Conservation (phyloP, 75 land plant species). For the Selaginella moellendorffii region DNA sequence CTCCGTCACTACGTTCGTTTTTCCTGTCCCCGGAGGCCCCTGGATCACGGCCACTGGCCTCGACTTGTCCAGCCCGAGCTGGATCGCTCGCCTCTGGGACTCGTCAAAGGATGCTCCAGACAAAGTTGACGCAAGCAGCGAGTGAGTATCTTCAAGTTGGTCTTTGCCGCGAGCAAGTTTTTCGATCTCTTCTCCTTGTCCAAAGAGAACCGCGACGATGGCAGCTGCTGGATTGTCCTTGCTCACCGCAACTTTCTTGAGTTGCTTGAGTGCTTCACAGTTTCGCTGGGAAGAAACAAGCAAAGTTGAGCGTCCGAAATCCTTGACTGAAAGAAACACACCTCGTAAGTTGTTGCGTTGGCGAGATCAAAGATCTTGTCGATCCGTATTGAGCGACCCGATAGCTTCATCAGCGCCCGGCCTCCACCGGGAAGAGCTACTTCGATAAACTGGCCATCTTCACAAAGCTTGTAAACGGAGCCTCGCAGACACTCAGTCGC, state of each 20-base stretch:
- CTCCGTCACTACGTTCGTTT: slow-evolving; percentile 56
- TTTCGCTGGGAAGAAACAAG: slow-evolving; percentile 46
- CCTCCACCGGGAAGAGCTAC: slow-evolving; percentile 75
- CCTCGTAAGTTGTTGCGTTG: slow-evolving; percentile 76
- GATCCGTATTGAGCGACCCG: slow-evolving; percentile 63
- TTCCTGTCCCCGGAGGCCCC: slow-evolving; percentile 95
- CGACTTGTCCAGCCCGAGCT: slow-evolving; percentile 47
- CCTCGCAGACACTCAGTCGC: slow-evolving; percentile 63
- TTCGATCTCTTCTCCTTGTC: slow-evolving; percentile 44
- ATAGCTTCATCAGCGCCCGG: slow-evolving; percentile 64
- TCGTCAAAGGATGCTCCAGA: slow-evolving; percentile 36
- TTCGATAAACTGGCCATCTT: slow-evolving; percentile 57
- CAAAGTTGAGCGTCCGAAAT: too few relatives aligned
- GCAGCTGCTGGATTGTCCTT: slow-evolving; percentile 76
- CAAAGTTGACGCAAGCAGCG: too few relatives aligned
- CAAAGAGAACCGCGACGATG: slow-evolving; percentile 70
- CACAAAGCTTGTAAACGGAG: slow-evolving; percentile 56
- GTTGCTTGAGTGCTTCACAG: slow-evolving; percentile 74
- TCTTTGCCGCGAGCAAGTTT: slow-evolving; percentile 14
- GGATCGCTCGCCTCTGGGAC: slow-evolving; percentile 51
- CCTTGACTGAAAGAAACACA: too few relatives aligned
- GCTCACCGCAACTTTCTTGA: slow-evolving; percentile 61
- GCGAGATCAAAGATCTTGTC: slow-evolving; percentile 76
- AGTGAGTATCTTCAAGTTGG: not conserved
- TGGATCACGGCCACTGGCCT: slow-evolving; percentile 57